Percentiles rank a stretch among this genome's conserved stretches.
phyloP scores from a whole-genome alignment of 495 filamentous ascomycete genomes.

The Daldinia bambusicola region DNA sequence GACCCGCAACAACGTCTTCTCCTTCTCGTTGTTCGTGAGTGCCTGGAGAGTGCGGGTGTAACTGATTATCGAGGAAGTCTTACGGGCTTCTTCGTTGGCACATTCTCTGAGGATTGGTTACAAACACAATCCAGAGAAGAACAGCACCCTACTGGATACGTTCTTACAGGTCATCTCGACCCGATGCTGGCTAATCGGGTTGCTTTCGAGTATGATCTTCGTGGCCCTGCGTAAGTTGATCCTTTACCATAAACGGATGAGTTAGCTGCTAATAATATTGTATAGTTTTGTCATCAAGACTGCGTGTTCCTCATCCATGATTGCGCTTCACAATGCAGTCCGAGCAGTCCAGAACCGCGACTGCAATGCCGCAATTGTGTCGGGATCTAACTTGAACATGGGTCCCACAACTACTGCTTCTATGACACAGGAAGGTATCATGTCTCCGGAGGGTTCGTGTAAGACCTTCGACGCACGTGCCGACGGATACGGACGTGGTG shows the following conservation, averaged over 20 bases:
- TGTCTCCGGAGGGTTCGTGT: constrained; percentile 1
- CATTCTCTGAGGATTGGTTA: constrained; percentile 51
- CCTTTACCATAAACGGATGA: neutral
- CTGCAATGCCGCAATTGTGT: constrained; percentile 36
- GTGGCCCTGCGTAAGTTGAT: constrained; percentile 37
- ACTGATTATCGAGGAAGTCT: constrained; percentile 51
- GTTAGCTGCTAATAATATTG: neutral
- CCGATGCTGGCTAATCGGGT: constrained; percentile 46
- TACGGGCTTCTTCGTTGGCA: constrained; percentile 60
- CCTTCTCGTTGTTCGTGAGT: constrained; percentile 59
- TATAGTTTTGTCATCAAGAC: constrained; percentile 52
- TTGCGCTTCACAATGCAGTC: constrained; percentile 61
- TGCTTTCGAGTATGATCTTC: constrained; percentile 45
- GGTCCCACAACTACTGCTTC: neutral
- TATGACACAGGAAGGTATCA: constrained; percentile 2
- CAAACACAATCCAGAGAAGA: constrained; percentile 24
- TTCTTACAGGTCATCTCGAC: constrained; percentile 36
- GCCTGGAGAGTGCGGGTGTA: constrained; percentile 59
- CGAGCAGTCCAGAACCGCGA: constrained; percentile 44
- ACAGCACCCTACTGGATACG: constrained; percentile 16
- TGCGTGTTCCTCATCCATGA: constrained; percentile 62
- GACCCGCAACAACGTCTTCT: constrained; percentile 63
- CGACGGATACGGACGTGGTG: constrained; percentile 39
- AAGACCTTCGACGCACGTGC: constrained; percentile 7
- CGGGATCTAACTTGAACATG: constrained; percentile 19